phyloP scores from a whole-genome alignment of 139 green algal species.

The Closterium sp. region DNA sequence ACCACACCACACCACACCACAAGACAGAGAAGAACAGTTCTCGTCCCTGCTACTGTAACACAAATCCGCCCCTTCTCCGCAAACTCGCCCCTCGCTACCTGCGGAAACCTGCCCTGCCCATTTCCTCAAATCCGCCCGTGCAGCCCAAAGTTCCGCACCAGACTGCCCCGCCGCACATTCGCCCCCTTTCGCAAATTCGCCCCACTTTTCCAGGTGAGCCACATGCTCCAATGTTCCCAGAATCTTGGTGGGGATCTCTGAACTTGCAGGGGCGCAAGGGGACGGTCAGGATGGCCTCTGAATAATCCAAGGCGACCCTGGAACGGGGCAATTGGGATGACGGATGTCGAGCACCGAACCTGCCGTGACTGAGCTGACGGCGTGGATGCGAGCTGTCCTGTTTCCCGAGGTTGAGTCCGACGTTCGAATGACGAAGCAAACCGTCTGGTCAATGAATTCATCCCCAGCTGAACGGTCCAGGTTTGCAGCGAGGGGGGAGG shows the following conservation, averaged over 20 bases:
- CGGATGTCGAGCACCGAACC: not conserved
- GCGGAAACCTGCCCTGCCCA: not conserved
- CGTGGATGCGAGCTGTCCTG: not conserved
- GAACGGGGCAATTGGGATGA: not conserved
- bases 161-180: too few species aligned
- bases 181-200: not conserved
- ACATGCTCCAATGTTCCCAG: too few species aligned
- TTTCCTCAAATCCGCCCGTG: not conserved
- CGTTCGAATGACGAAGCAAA: not conserved
- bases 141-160: too few species aligned
- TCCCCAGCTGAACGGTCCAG: too few species aligned
- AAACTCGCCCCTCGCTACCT: not conserved
- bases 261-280: not conserved
- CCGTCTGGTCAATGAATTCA: too few species aligned
- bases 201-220: not conserved
- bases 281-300: not conserved
- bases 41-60: too few species aligned
- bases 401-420: not conserved
- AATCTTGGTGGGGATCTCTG: too few species aligned
- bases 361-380: not conserved
- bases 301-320: too few species aligned
- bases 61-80: not conserved
- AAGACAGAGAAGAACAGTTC: too few species aligned
- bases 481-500: too few species aligned
- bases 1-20: too few species aligned